Evolutionary conservation across 2,329 filamentous ascomycete species (phyloP).

Genomic region (Trichoderma koningiopsis): DNA sequence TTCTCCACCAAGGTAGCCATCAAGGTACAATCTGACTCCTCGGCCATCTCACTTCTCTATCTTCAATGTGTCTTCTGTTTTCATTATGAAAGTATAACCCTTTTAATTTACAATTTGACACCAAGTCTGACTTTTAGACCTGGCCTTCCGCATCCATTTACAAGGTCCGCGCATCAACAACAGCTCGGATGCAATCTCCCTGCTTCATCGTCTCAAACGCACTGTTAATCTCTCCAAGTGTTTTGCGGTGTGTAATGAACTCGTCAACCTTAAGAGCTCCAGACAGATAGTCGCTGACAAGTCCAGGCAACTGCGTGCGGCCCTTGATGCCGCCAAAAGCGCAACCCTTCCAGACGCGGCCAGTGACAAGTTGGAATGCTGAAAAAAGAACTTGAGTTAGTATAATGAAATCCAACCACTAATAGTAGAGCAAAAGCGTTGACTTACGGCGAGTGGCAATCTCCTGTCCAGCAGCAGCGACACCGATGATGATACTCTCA

Average conservation of each 20-base stretch:
- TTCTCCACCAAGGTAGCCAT: not conserved
- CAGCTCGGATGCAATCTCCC: conserved; percentile 95
- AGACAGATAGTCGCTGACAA: conserved; percentile 86
- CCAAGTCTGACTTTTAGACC: no score
- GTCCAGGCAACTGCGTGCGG: conserved; percentile 82
- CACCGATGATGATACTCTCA: conserved; percentile 95
- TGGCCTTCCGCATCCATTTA: conserved; percentile 16
- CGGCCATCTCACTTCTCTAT: not conserved
- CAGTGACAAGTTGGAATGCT: conserved; percentile 99
- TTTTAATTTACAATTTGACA: conserved; percentile 6
- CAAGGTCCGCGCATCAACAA: conserved; percentile 66
- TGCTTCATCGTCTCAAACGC: conserved; percentile 94
- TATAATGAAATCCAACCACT: not conserved
- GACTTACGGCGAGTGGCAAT: conserved; percentile 87
- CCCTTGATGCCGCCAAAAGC: conserved; percentile 99
- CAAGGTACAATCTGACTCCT: conserved; percentile 2
- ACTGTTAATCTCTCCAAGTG: conserved; percentile 78
- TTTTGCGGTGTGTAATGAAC: conserved; percentile 96
- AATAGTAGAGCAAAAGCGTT: not conserved
- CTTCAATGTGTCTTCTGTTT: not conserved
- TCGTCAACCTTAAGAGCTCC: conserved; percentile 97
- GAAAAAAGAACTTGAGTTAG: conserved; percentile 34
- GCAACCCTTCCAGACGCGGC: conserved; percentile 96
- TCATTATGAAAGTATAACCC: not conserved
- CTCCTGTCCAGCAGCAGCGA: conserved; percentile 94